These are phyloP conservation scores for Euphorbia tirucalli DNA, from an alignment of 345 rosid species.

Conservation along the genomic window DNA sequence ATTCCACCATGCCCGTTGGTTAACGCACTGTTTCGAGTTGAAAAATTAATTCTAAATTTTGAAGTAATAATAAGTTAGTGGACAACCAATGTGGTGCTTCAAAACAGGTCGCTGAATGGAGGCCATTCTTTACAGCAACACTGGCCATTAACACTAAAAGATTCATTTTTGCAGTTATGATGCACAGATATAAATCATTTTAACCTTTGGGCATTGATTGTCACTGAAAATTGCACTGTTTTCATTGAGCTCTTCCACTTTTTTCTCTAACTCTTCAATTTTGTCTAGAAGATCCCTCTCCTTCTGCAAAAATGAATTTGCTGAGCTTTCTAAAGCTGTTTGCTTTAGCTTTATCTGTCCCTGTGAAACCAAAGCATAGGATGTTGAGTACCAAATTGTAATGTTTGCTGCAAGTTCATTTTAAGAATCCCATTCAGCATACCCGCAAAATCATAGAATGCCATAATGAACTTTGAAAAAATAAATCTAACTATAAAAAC, in stretches of 20 bases:
- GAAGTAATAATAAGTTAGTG: neutral
- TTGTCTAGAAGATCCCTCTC: conserved; percentile 49
- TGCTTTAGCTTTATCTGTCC: conserved; percentile 62
- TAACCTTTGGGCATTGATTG: conserved; percentile 40
- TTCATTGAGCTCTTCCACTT: conserved; percentile 47
- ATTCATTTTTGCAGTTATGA: neutral
- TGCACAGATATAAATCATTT: neutral
- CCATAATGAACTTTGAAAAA: neutral
- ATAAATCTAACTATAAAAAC: neutral
- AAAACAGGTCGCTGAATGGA: neutral
- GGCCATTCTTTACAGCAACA: conserved; percentile 5
- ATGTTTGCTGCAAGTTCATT: neutral
- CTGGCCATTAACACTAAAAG: neutral
- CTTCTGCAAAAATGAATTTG: conserved; percentile 51
- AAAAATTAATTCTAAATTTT: neutral
- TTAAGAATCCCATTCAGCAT: neutral
- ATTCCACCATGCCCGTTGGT: neutral
- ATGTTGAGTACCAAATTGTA: neutral
- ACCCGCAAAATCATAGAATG: neutral
- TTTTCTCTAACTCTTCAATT: conserved; percentile 56
- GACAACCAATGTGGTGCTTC: neutral
- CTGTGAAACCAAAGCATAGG: conserved; percentile 36
- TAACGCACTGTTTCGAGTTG: too few relatives aligned
- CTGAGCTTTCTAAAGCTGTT: conserved; percentile 52
- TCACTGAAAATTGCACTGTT: conserved; percentile 19